A percentile compares a stretch with the other conserved stretches of the same genome.
These are phyloP conservation scores for Lipomyces anomalus DNA, from an alignment of 805 yeast species.

Conservation along the genomic window DNA sequence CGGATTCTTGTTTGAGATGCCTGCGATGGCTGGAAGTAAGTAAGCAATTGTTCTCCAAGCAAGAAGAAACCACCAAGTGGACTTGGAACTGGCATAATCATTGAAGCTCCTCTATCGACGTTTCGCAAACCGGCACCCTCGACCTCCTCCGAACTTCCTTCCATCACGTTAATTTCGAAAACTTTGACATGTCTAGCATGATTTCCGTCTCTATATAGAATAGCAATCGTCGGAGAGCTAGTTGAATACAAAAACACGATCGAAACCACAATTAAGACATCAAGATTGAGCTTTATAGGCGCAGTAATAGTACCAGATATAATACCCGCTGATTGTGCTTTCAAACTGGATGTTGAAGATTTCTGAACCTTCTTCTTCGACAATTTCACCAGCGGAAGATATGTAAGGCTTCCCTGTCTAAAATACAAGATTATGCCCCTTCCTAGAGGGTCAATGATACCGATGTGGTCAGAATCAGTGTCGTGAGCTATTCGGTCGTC, in stretches of 20 bases:
- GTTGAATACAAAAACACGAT: constrained; percentile 10
- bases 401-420: constrained; percentile 13
- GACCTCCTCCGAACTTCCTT: constrained; percentile 7
- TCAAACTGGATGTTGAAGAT: constrained; percentile 1
- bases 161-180: constrained; percentile 13
- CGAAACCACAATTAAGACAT: constrained; percentile 13
- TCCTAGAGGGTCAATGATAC: constrained; percentile 12
- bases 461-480: constrained; percentile 17
- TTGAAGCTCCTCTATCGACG: constrained; percentile 19
- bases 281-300: constrained; percentile 17
- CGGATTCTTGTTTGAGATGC: neutral
- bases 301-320: constrained; percentile 7
- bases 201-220: constrained; percentile 17
- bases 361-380: constrained; percentile 1
- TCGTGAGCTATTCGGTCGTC: constrained; percentile 18
- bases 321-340: neutral
- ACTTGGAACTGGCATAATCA: constrained; percentile 10
- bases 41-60: constrained; percentile 21
- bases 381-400: constrained; percentile 12
- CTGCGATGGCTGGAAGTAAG: constrained; percentile 6
- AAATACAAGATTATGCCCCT: constrained; percentile 17
- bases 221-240: constrained; percentile 17
- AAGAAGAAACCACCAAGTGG: constrained; percentile 18
- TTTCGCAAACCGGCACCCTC: constrained; percentile 10
- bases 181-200: constrained; percentile 19